Evolutionary conservation across 306 rosid genomes (phyloP).

Genomic region (Inga leiocalycina): DNA sequence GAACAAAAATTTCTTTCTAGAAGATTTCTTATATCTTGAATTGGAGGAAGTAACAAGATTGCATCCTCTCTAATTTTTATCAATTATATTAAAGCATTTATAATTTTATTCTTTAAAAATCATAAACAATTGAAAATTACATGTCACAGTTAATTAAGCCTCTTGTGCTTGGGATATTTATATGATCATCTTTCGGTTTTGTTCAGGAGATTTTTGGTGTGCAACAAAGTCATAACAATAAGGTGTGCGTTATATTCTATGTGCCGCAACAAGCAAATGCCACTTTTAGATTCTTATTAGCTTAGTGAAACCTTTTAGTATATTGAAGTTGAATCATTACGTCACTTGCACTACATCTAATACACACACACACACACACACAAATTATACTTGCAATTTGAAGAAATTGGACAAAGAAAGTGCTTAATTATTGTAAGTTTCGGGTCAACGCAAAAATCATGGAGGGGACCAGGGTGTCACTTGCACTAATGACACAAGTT

Average conservation of each 20-base stretch:
- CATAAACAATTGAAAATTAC: background rate
- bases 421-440: background rate
- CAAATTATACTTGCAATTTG: background rate
- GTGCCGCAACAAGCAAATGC: slow-evolving; percentile 18
- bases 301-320: slow-evolving; percentile 29
- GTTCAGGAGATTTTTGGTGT: slow-evolving; percentile 38
- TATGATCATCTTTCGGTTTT: background rate
- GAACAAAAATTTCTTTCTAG: too few species aligned
- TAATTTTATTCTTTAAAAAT: background rate
- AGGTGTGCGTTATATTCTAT: background rate
- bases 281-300: slow-evolving; percentile 38
- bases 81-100: background rate
- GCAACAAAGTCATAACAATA: slow-evolving; percentile 5
- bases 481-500: slow-evolving; percentile 34
- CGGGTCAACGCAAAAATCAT: slow-evolving; percentile 43
- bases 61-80: background rate
- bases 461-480: slow-evolving; percentile 39
- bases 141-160: too few species aligned
- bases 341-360: slow-evolving; percentile 29
- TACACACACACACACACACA: too few species aligned
- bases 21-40: too few species aligned
- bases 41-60: background rate
- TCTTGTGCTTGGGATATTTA: background rate
- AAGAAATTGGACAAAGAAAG: background rate
- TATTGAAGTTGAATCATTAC: slow-evolving; percentile 23